A percentile compares a stretch with the other conserved stretches of the same genome.
These are phyloP conservation scores for Colletotrichum destructivum DNA, from an alignment of 2,329 filamentous ascomycete genomes.

Conservation along the genomic window DNA sequence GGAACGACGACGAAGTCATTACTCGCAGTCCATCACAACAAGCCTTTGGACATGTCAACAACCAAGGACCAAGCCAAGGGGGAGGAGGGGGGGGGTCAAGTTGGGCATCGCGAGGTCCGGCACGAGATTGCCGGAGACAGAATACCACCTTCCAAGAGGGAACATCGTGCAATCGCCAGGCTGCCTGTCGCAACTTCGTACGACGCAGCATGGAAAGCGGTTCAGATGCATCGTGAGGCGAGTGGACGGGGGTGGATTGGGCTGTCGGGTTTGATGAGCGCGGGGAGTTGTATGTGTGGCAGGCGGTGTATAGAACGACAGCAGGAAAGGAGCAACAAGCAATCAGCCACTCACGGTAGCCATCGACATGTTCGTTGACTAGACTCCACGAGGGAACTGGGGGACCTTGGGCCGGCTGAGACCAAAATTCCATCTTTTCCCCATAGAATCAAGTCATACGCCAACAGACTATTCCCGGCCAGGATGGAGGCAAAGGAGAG, in stretches of 20 bases:
- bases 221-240: slow-evolving; percentile 25
- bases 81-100: not conserved
- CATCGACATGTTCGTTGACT: slow-evolving; percentile 6
- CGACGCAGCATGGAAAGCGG: not conserved
- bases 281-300: not conserved
- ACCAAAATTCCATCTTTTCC: not conserved
- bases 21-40: slow-evolving; percentile 12
- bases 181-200: slow-evolving; percentile 26
- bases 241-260: not conserved
- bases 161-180: slow-evolving; percentile 31
- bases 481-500: not conserved
- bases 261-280: slow-evolving; percentile 13
- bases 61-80: not conserved
- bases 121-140: slow-evolving; percentile 27
- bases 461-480: slow-evolving; percentile 15
- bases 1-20: not conserved
- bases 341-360: not conserved
- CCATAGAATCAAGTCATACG: not conserved
- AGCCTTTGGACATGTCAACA: slow-evolving; percentile 7
- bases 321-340: slow-evolving; percentile 4
- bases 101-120: slow-evolving; percentile 26
- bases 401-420: not conserved
- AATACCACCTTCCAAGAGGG: slow-evolving; percentile 42
- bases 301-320: slow-evolving; percentile 4
- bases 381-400: slow-evolving; percentile 4